phyloP scores from a whole-genome alignment of 164 flowering plant species.

The Echeveria elegans region DNA sequence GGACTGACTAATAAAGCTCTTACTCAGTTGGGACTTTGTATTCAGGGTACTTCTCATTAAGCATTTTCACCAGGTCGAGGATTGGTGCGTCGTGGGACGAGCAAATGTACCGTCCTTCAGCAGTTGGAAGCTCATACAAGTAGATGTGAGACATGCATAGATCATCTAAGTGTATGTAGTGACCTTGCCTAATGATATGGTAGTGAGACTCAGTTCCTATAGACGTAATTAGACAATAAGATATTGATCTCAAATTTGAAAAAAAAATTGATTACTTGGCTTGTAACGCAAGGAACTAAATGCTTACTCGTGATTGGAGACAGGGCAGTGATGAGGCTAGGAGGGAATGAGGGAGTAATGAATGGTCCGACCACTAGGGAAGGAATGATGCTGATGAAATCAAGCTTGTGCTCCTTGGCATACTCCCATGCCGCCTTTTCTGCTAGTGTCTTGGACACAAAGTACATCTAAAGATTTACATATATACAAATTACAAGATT shows the following conservation, averaged over 20 bases:
- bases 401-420: conserved; percentile 40
- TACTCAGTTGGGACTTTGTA: conserved; percentile 56
- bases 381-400: conserved; percentile 50
- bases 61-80: conserved; percentile 38
- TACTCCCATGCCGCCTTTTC: conserved; percentile 53
- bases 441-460: conserved; percentile 54
- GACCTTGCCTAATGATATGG: conserved; percentile 55
- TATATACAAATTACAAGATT: not conserved
- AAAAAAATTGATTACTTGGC: not conserved
- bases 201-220: conserved; percentile 67
- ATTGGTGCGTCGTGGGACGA: conserved; percentile 55
- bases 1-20: conserved; percentile 4
- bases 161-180: conserved; percentile 69
- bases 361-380: conserved; percentile 57
- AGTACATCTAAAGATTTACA: conserved; percentile 35
- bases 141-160: conserved; percentile 57
- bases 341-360: conserved; percentile 46
- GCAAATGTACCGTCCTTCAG: conserved; percentile 75
- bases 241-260: too few species aligned
- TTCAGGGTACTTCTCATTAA: conserved; percentile 54
- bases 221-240: not conserved
- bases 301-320: conserved; percentile 42
- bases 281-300: not conserved
- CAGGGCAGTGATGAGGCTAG: conserved; percentile 56
- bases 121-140: conserved; percentile 50